Conservation (phyloP, 495 filamentous ascomycete genomes). For the Amorphotheca resinae region DNA sequence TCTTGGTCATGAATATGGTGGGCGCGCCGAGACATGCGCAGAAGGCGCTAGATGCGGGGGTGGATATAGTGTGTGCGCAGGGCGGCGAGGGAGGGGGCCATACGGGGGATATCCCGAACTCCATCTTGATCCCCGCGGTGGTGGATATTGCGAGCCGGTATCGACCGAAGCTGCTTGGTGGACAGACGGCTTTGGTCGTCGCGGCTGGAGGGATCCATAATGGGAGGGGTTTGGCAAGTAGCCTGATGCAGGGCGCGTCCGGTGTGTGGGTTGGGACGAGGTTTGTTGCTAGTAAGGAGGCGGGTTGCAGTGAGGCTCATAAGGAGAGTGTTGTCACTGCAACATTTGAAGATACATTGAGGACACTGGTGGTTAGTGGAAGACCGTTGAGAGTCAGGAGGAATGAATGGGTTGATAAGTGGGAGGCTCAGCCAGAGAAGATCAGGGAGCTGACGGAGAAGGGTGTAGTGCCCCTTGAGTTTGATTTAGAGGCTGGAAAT, state of each 20-base stretch:
- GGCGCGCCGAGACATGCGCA: conserved; percentile 75
- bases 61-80: conserved; percentile 77
- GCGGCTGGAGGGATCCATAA: conserved; percentile 66
- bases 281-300: conserved; percentile 70
- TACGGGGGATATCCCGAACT: conserved; percentile 64
- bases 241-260: conserved; percentile 59
- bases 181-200: conserved; percentile 50
- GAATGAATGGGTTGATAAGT: conserved; percentile 69
- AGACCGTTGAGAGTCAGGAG: conserved; percentile 66
- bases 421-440: conserved; percentile 61
- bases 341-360: conserved; percentile 57
- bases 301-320: conserved; percentile 62
- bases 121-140: conserved; percentile 60
- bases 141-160: conserved; percentile 59
- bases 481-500: conserved; percentile 64
- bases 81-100: conserved; percentile 72
- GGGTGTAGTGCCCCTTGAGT: conserved; percentile 66
- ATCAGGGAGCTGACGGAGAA: conserved; percentile 57
- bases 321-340: conserved; percentile 72
- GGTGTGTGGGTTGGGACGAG: conserved; percentile 80
- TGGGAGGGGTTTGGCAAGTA: conserved; percentile 56
- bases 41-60: conserved; percentile 68
- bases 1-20: conserved; percentile 94
- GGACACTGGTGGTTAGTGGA: conserved; percentile 69
- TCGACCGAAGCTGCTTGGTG: conserved; percentile 35